These are phyloP conservation scores for Vaccinium vitisidaea DNA, from an alignment of 148 eudicot species.

Conservation along the genomic window DNA sequence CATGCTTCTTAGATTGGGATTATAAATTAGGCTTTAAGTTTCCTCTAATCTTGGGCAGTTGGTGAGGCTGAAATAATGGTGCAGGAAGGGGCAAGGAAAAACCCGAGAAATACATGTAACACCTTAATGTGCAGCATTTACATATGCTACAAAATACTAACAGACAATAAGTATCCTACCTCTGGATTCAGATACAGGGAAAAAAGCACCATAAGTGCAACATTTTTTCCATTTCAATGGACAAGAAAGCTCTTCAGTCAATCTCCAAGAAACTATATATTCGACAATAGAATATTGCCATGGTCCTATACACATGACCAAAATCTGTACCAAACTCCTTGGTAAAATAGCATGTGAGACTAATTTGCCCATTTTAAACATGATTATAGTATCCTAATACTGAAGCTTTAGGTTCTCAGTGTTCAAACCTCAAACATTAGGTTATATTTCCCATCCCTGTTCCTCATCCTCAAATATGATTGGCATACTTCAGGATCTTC, in stretches of 20 bases:
- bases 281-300: not conserved
- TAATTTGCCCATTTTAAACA: not conserved
- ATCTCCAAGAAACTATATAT: not conserved
- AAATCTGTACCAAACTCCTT: not conserved
- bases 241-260: not conserved
- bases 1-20: not conserved
- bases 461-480: constrained; percentile 96
- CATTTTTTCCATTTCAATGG: not conserved
- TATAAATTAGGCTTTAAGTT: not conserved
- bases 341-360: not conserved
- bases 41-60: not conserved
- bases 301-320: not conserved
- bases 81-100: not conserved
- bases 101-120: not conserved
- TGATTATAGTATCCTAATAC: not conserved
- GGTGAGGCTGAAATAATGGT: not conserved
- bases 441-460: constrained; percentile 92
- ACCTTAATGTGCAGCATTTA: not conserved
- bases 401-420: constrained; percentile 10
- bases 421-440: constrained; percentile 90
- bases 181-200: not conserved
- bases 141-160: not conserved
- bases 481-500: constrained; percentile 99
- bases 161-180: not conserved
- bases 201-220: not conserved